Conservation (phyloP, 495 filamentous ascomycete genomes). For the Chaetomium cochliodes region DNA sequence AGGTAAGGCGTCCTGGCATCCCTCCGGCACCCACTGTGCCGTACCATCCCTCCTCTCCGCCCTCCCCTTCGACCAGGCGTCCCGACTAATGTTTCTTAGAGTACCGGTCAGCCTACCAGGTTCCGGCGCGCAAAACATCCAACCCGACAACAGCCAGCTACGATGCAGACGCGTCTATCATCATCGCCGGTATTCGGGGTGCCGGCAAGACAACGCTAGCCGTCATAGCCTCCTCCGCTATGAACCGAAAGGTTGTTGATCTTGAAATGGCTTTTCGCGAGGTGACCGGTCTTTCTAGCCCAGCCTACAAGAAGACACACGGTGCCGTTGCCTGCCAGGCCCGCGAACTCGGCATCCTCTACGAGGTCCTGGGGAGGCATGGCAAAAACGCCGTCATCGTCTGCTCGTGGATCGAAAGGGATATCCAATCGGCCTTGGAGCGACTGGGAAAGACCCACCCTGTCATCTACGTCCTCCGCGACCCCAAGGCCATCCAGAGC, state of each 20-base stretch:
- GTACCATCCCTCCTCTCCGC: neutral
- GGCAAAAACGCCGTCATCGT: slow-evolving; percentile 62
- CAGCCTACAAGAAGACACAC: slow-evolving; percentile 56
- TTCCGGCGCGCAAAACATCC: slow-evolving; percentile 14
- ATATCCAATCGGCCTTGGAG: slow-evolving; percentile 54
- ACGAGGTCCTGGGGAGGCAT: slow-evolving; percentile 60
- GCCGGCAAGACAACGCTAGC: slow-evolving; percentile 70
- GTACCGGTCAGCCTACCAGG: slow-evolving; percentile 19
- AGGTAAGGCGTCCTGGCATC: slow-evolving; percentile 9
- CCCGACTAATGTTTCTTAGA: slow-evolving; percentile 8
- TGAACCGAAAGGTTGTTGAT: slow-evolving; percentile 62
- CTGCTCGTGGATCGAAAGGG: slow-evolving; percentile 56
- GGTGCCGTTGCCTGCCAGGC: slow-evolving; percentile 55
- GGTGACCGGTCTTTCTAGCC: slow-evolving; percentile 57
- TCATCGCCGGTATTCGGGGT: slow-evolving; percentile 67
- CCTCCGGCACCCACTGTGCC: neutral
- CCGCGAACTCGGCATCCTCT: slow-evolving; percentile 56
- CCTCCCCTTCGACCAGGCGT: too few relatives aligned
- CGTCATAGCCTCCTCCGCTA: slow-evolving; percentile 63
- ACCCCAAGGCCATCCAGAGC: slow-evolving; percentile 58
- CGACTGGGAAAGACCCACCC: slow-evolving; percentile 59
- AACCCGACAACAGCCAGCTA: slow-evolving; percentile 36
- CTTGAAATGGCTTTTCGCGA: slow-evolving; percentile 62
- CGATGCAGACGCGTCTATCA: slow-evolving; percentile 59
- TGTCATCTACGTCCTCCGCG: slow-evolving; percentile 64